Conservation (phyloP, 345 rosid species). For the Arabidopsis suecica region DNA sequence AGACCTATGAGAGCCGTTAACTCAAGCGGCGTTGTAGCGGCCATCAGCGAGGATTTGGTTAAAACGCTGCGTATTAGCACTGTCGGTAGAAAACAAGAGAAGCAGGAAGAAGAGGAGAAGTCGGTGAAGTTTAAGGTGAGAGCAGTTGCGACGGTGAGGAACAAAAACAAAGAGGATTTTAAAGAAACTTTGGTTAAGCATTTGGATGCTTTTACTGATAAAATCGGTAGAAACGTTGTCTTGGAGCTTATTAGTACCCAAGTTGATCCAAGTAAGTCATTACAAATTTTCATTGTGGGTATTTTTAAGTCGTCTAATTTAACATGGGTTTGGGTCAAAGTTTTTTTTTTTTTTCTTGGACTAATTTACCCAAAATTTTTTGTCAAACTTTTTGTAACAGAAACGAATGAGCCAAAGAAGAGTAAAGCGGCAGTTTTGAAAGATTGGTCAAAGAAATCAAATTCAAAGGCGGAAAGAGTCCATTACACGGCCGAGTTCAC, state of each 20-base stretch:
- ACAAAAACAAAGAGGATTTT: slow-evolving; percentile 80
- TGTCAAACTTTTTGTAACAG: slow-evolving; percentile 46
- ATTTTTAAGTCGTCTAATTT: neutral
- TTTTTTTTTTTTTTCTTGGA: neutral
- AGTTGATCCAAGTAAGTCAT: slow-evolving; percentile 82
- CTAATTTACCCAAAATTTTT: neutral
- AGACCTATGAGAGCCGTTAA: slow-evolving; percentile 27
- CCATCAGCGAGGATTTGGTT: slow-evolving; percentile 75
- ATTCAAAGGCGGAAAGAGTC: slow-evolving; percentile 77
- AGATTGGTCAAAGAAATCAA: slow-evolving; percentile 89
- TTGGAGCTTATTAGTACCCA: slow-evolving; percentile 85
- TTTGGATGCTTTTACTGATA: slow-evolving; percentile 74
- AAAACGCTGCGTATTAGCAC: slow-evolving; percentile 46
- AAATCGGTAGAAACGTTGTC: slow-evolving; percentile 79
- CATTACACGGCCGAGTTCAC: slow-evolving; percentile 85
- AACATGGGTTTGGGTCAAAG: slow-evolving; percentile 15
- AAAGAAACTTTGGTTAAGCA: slow-evolving; percentile 76
- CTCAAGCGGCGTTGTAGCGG: slow-evolving; percentile 49
- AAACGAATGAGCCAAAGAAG: slow-evolving; percentile 78
- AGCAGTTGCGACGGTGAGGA: slow-evolving; percentile 77
- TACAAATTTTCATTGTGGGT: neutral
- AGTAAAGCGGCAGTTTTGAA: slow-evolving; percentile 72
- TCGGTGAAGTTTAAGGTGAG: slow-evolving; percentile 72
- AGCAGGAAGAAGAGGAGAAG: slow-evolving; percentile 41
- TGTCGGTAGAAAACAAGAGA: slow-evolving; percentile 17